A percentile compares a stretch with the other conserved stretches of the same genome.
phyloP scores from a whole-genome alignment of 140 eudicot genomes.

The Senecio squalidus region DNA sequence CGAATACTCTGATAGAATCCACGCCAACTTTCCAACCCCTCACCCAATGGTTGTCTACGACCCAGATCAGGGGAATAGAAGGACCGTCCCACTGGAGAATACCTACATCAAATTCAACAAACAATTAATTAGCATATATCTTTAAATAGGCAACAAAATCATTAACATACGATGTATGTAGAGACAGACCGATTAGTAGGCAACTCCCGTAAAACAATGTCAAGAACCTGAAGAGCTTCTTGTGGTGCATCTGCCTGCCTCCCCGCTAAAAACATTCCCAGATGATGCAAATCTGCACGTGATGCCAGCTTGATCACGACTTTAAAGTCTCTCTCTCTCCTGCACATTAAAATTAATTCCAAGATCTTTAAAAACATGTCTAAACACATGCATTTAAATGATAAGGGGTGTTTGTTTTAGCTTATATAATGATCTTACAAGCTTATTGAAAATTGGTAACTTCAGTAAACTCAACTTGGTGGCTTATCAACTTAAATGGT shows the following conservation, averaged over 20 bases:
- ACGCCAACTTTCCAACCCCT: conserved; percentile 94
- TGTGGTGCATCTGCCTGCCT: conserved; percentile 97
- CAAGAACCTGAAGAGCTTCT: conserved; percentile 94
- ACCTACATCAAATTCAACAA: conserved; percentile 32
- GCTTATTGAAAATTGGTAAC: too few relatives aligned
- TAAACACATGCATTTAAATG: background rate
- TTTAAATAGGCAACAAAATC: background rate
- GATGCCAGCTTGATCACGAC: conserved; percentile 93
- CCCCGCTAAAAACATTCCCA: conserved; percentile 83
- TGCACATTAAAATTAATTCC: conserved; percentile 13
- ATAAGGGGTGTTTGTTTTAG: too few relatives aligned
- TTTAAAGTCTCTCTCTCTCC: conserved; percentile 82
- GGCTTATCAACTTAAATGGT: too few relatives aligned
- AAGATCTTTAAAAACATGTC: background rate
- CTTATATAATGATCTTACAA: too few relatives aligned
- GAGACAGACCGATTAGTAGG: conserved; percentile 59
- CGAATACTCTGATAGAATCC: conserved; percentile 96
- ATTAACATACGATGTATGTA: background rate
- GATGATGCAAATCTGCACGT: conserved; percentile 83
- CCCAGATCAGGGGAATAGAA: conserved; percentile 89
- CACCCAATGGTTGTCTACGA: conserved; percentile 77
- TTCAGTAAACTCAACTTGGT: too few relatives aligned
- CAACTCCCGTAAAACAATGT: conserved; percentile 84
- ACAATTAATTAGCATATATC: background rate
- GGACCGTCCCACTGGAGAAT: conserved; percentile 78